Evolutionary conservation across 345 rosid species (phyloP), one percentile per base, ranked within the genome.

Genomic region (Lepidium aucheri): DNA sequence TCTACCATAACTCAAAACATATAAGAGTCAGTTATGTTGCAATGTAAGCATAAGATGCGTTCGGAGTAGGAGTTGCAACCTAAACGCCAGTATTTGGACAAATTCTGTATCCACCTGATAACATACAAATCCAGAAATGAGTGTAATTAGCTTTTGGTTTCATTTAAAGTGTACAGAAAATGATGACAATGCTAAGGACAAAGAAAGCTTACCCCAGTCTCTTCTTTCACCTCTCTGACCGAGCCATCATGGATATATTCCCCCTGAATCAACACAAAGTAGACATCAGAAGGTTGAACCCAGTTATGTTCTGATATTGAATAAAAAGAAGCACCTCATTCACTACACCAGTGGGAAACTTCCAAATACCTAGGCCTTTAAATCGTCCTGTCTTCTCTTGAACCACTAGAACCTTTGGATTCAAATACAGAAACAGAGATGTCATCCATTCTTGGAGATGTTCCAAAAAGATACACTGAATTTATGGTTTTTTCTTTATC

Each of bases 161-260:
- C 24, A 63, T 47, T 68, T 38, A 26, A 46, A 17, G 5, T 43
- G 24, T 34, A 47, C 42, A 38, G 44, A 60, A 12, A 39, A 35
- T 20, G 11, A 57, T 42, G 38, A n/a, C n/a, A n/a, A n/a, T n/a
- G n/a, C n/a, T n/a, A n/a, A 18, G 22, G 51, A 46, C 5, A 22
- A 20, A 30, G 39, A 39, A 38, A 34, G 63, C 96, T 88, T 72
- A 88, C 99, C 49, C 84, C 88, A 4, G 99, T 94, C 80, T 86
- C 99, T 86, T 94, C 96, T 77, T 90, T 85, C 40, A 81, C 96
- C 80, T 90, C 99, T 78, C 99, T 85, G 11, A 85, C 78, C 12
- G 90, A 95, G 53, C 96, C 92, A 26, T 52, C 74, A 69, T 77
- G 80, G 46, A 94, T 70, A 74, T 88, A 90, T 75, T 94, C 96